Evolutionary conservation across 129 eudicot species (phyloP).

Genomic region (Lactuca sativa): DNA sequence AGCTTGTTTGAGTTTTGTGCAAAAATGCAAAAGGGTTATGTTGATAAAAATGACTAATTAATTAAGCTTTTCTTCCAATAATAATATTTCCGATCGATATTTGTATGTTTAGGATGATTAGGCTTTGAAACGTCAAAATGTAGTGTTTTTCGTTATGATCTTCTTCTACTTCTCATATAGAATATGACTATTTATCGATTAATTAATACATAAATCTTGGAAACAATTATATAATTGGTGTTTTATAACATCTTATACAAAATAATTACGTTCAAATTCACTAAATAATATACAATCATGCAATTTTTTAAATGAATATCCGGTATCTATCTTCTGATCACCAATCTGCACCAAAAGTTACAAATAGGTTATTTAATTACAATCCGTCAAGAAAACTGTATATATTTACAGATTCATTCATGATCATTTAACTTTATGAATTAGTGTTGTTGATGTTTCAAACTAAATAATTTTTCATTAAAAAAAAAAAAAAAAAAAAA

Average conservation of each 20-base stretch:
- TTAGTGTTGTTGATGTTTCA: too few species aligned
- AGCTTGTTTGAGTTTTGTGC: slow-evolving; percentile 58
- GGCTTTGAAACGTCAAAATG: background rate
- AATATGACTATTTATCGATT: too few species aligned
- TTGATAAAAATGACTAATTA: slow-evolving; percentile 35
- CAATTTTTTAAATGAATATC: background rate
- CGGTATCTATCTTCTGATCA: background rate
- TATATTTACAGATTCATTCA: too few species aligned
- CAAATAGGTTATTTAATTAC: background rate
- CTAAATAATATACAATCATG: too few species aligned
- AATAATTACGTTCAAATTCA: background rate
- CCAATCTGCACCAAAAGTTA: background rate
- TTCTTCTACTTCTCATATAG: too few species aligned
- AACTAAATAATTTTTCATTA: background rate
- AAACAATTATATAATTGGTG: background rate
- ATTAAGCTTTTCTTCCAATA: background rate
- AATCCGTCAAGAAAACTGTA: too few species aligned
- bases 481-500: too few species aligned
- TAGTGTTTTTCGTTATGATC: too few species aligned
- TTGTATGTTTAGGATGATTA: slow-evolving; percentile 8
- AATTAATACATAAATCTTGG: too few species aligned
- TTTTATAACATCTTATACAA: background rate
- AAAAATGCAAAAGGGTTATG: slow-evolving; percentile 39
- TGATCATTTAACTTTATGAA: too few species aligned
- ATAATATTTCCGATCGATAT: background rate